Evolutionary conservation across 305 asterid species (phyloP).

Genomic region (Fraxinus platypoda): DNA sequence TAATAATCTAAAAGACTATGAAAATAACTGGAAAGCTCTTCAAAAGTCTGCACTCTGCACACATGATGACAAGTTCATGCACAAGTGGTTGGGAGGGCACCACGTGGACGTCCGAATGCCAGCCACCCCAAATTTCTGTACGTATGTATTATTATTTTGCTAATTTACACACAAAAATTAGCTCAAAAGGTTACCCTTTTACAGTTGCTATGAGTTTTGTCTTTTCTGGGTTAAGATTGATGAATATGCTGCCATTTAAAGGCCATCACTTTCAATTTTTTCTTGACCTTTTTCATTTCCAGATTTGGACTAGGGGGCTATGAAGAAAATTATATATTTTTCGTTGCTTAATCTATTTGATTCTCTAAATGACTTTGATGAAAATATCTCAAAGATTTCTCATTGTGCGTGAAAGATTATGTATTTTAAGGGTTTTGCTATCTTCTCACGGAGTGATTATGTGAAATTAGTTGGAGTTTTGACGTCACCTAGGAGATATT

Average conservation of each 20-base stretch:
- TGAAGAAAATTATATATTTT: neutral
- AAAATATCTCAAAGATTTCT: neutral
- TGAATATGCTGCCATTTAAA: neutral
- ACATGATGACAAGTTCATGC: conserved; percentile 14
- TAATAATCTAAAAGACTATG: conserved; percentile 18
- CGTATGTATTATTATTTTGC: neutral
- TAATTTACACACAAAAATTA: neutral
- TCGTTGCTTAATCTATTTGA: too few species aligned
- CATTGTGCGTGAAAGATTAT: neutral
- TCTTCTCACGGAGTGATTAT: neutral
- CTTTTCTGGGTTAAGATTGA: neutral
- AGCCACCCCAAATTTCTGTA: neutral
- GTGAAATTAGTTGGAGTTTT: conserved; percentile 1
- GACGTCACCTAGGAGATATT: neutral
- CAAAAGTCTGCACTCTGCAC: conserved; percentile 24
- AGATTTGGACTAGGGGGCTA: neutral
- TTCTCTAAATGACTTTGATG: neutral
- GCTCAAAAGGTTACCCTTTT: neutral
- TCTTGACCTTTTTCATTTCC: neutral
- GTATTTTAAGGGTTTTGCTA: neutral
- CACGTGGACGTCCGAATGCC: conserved; percentile 57
- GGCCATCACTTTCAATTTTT: neutral
- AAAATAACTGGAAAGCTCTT: neutral
- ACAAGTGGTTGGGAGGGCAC: conserved; percentile 44
- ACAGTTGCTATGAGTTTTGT: neutral